phyloP scores from a whole-genome alignment of 352 stramenopile species.

The Globisporangium echinulatum region DNA sequence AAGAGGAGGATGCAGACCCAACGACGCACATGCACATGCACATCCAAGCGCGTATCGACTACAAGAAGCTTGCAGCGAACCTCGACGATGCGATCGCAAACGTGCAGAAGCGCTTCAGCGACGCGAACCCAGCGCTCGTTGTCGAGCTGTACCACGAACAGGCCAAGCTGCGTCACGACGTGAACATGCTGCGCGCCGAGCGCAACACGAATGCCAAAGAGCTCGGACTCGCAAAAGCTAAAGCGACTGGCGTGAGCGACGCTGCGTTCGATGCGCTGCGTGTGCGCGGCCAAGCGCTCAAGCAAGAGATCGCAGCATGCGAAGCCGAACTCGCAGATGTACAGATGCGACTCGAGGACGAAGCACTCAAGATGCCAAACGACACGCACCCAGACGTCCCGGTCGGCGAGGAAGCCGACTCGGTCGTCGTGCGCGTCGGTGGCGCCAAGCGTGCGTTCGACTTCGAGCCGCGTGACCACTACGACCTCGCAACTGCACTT shows the following conservation, averaged over 20 bases:
- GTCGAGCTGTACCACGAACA: slow-evolving; percentile 60
- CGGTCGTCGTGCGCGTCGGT: slow-evolving; percentile 39
- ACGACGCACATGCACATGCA: slow-evolving; percentile 42
- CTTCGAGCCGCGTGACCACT: slow-evolving; percentile 64
- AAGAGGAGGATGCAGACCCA: slow-evolving; percentile 16
- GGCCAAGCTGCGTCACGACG: slow-evolving; percentile 38
- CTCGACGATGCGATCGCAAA: slow-evolving; percentile 50
- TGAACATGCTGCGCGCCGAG: slow-evolving; percentile 56
- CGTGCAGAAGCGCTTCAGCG: slow-evolving; percentile 55
- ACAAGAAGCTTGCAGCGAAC: slow-evolving; percentile 59
- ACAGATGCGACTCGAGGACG: slow-evolving; percentile 42
- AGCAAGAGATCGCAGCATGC: slow-evolving; percentile 35
- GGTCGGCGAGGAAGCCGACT: slow-evolving; percentile 51
- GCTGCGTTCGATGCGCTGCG: slow-evolving; percentile 36
- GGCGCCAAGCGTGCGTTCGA: slow-evolving; percentile 50
- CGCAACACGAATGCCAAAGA: slow-evolving; percentile 66
- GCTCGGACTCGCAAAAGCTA: slow-evolving; percentile 37
- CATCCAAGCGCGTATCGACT: slow-evolving; percentile 70
- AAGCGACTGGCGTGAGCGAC: slow-evolving; percentile 14
- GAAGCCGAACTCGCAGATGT: slow-evolving; percentile 39
- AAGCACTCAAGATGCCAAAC: slow-evolving; percentile 75
- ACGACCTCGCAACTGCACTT: slow-evolving; percentile 58
- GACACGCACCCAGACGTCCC: slow-evolving; percentile 68
- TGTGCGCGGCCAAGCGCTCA: slow-evolving; percentile 42
- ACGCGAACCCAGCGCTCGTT: slow-evolving; percentile 57